phyloP scores from a whole-genome alignment of 1,284 basidiomycete genomes.

The Trametes pubescens region DNA sequence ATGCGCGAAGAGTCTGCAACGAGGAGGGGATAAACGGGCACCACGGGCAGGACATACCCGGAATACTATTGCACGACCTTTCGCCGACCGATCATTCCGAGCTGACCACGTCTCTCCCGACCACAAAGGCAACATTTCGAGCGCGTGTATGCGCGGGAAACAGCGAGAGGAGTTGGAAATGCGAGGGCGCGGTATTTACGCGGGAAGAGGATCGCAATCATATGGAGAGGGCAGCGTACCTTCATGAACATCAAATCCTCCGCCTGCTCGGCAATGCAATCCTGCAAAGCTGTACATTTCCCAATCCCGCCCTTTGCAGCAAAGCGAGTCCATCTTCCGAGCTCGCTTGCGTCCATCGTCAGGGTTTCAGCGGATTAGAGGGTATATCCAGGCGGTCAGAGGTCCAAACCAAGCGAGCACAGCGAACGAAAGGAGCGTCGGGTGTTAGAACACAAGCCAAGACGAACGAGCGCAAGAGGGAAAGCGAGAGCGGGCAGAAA shows the following conservation, averaged over 20 bases:
- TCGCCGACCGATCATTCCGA: too few species aligned
- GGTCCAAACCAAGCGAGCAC: neutral
- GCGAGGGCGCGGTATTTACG: neutral
- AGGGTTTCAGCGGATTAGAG: neutral
- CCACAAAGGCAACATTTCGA: too few species aligned
- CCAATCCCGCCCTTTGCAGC: constrained; percentile 85
- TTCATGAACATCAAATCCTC: constrained; percentile 92
- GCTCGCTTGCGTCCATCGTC: constrained; percentile 72
- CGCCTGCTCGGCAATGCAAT: constrained; percentile 80
- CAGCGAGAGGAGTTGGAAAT: neutral
- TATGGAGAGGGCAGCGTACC: constrained; percentile 48
- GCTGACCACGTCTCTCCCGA: too few species aligned
- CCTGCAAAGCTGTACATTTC: constrained; percentile 71
- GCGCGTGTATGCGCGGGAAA: neutral
- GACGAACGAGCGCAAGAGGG: neutral
- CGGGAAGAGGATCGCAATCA: neutral
- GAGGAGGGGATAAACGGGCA: too few species aligned
- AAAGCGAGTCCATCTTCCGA: constrained; percentile 83
- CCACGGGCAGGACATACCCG: too few species aligned
- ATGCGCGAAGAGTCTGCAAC: too few species aligned
- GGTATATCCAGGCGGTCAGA: neutral
- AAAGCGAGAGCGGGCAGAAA: neutral
- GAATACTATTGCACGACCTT: too few species aligned
- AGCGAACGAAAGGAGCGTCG: neutral
- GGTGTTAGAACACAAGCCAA: neutral